Percentiles rank a stretch among this genome's conserved stretches.
Evolutionary conservation across 2,329 filamentous ascomycete genomes (phyloP).

Genomic region (Paecilomyces dactylethromorphus): DNA sequence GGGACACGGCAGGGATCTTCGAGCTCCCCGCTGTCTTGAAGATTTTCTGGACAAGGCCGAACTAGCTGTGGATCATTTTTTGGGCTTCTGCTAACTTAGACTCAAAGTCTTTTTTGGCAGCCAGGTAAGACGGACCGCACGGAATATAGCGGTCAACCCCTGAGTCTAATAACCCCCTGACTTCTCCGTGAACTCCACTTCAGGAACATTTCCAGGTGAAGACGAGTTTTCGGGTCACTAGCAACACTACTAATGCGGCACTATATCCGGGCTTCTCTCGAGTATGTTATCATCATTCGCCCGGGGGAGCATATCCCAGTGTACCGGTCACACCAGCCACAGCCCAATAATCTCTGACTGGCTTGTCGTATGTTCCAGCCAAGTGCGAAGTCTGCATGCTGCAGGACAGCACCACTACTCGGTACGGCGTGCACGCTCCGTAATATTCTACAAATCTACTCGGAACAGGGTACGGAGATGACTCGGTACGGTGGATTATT

Average conservation of each 20-base stretch:
- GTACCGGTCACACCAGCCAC: background rate
- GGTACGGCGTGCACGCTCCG: background rate
- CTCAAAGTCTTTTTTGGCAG: background rate
- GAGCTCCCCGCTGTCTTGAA: background rate
- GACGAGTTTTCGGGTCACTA: background rate
- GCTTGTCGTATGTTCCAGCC: background rate
- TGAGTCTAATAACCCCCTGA: background rate
- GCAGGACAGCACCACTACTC: background rate
- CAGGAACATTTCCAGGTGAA: background rate
- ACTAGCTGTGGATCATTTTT: background rate
- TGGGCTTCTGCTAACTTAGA: background rate
- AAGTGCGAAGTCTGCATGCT: background rate
- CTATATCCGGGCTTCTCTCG: background rate
- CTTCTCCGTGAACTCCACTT: background rate
- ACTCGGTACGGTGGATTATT: background rate
- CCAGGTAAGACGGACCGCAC: background rate
- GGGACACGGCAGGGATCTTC: conserved; percentile 4
- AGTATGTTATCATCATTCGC: background rate
- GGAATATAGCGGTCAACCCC: background rate
- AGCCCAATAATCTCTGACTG: background rate
- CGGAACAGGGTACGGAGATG: background rate
- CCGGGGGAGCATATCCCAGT: background rate
- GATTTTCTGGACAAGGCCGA: background rate
- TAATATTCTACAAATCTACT: background rate
- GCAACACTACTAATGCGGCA: background rate